Base-by-base conservation (phyloP, 2,329 filamentous ascomycete genomes). In the Aaosphaeria arxii region DNA sequence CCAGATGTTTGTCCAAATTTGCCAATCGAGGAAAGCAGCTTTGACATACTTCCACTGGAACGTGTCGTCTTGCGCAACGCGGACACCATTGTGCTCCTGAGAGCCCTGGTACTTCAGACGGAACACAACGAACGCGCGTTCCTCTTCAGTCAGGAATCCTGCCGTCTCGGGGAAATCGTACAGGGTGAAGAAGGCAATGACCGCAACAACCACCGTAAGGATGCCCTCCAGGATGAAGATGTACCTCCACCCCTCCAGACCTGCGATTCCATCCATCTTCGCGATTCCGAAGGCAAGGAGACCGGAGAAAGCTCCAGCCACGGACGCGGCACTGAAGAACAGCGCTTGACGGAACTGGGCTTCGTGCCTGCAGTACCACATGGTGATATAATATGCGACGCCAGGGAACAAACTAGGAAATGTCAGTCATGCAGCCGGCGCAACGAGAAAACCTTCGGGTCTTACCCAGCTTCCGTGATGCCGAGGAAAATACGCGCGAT, bases 41-140 rank as follows among this genome's bases (percentile, higher is more conserved):
- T 79, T 70, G 32, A 75, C 71, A 49, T 62, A 63, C 1, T 61
- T 70, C 88, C 87, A 91, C 11, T 74, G 79, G 59, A 91, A 91
- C 0, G 71, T 66, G 56, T 91, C 88, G 43, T 85, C 75, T 6
- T 84, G 80, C 0, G 82, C 87, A 0, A 86, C 85, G 55, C 89
- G 85, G 48, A 80, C 82, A 50, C 88, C 85, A 1, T 78, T 76
- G 5, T 81, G 79, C 55, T 74, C 74, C 62, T 69, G 73, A 2
- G 48, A 43, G 2, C 59, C 59, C 32, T 67, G 65, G 29, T 58
- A 67, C 7, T 83, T 82, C 1, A 91, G 74, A 0, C 87, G 80
- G 17, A 77, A 76, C 5, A 82, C 78, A 41, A 89, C 79, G 50
- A 80, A 82, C 0, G 74, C 72, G 1, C 83, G 69, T 50, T 80